Base-by-base conservation (phyloP, 768 basidiomycete species). In the Termitomyces sp. region DNA sequence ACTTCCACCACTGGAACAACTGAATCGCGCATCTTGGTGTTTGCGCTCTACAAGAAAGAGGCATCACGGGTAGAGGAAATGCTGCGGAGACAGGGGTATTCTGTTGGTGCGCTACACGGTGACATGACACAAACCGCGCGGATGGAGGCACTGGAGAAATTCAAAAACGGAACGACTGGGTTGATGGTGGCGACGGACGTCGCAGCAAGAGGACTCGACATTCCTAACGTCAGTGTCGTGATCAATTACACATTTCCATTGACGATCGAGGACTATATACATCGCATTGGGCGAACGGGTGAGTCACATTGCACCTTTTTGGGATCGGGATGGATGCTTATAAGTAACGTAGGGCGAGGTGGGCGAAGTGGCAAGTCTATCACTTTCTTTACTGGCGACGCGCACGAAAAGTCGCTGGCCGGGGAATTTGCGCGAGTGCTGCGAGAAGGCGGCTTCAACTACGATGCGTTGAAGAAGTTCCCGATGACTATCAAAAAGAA, bases 191-290 rank as follows among this genome's bases (percentile, higher is more conserved):
- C 97, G 9, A 99, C 94, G 24, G 97, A 99, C 72, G 97, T 99
- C 9, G 97, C 97, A 7, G 95, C 97, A 50, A 86, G 97, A 57
- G 97, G 97, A 9, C 78, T 99, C 65, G 97, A 99, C 78, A 98
- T 99, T 68, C 96, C 97, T 2, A 89, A 96, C 70, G 97, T 99
- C 35, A 91, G 87, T 28, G 84, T 89, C 28, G 97, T 99, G 51
- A 86, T 98, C 72, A 97, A 98, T 76, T 96, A 97, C 69, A 96
- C 92, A n/a, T 98, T 96, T 78, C 96, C 96, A 44, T 79, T 99
- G 69, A 98, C 95, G 2, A 90, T 98, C 52, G 96, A 97, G 76
- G 90, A 93, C 76, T 96, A 90, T 68, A 84, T 94, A 67, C 93
- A 95, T 73, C 90, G 93, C 9, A 94, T 95, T 62, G 93, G 93